Evolutionary conservation across 1,284 basidiomycete genomes (phyloP).

Genomic region (Trichosporon sp.): DNA sequence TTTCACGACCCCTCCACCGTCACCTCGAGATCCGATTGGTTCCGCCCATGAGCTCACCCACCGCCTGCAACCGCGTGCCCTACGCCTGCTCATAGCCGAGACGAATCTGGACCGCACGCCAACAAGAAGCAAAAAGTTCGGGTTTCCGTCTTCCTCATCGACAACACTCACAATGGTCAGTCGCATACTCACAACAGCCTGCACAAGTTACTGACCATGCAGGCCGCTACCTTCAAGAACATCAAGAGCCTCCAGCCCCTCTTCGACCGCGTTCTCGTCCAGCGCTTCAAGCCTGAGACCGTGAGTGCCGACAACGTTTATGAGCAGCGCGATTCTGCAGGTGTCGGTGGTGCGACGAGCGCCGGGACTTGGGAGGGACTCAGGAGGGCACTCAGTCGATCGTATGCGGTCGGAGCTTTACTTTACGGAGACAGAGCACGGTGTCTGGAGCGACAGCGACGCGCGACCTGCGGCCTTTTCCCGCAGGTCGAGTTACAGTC

Average conservation of each 20-base stretch:
- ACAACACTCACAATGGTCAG: conserved; percentile 35
- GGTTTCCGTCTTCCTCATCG: conserved; percentile 11
- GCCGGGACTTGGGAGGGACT: not conserved
- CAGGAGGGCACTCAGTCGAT: not conserved
- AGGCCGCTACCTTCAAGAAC: conserved; percentile 78
- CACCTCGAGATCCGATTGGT: not conserved
- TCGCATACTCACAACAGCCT: not conserved
- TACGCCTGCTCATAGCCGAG: conserved; percentile 16
- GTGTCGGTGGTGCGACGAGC: not conserved
- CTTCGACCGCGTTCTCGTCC: conserved; percentile 94
- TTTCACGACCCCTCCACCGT: not conserved
- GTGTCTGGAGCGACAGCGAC: no score
- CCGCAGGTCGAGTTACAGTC: no score
- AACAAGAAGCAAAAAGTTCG: conserved; percentile 18
- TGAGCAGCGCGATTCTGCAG: not conserved
- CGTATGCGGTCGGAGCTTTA: no score
- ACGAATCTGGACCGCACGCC: conserved; percentile 2
- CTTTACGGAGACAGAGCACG: no score
- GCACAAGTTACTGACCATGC: conserved; percentile 2
- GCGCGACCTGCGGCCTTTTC: no score
- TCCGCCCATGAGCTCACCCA: not conserved
- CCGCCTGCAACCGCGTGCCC: conserved; percentile 9
- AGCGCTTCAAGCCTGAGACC: conserved; percentile 92
- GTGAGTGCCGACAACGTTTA: conserved; percentile 59
- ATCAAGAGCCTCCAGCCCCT: conserved; percentile 91